Percentiles rank a stretch among this genome's conserved stretches.
Conservation (phyloP, 345 rosid species). For the Brassica napus region DNA sequence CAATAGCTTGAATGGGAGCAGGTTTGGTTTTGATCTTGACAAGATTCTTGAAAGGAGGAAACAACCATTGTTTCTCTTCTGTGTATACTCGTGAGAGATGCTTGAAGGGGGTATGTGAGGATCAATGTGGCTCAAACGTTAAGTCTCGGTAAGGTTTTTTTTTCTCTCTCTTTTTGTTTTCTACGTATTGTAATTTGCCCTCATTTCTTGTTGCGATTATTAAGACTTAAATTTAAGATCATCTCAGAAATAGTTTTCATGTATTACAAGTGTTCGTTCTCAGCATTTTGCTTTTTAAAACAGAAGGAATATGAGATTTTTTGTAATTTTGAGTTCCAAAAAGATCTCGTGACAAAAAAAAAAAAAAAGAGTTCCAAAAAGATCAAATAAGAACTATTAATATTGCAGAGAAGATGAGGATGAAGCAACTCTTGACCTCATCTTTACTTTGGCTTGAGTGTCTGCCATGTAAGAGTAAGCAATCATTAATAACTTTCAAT, state of each 20-base stretch:
- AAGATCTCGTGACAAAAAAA: not conserved
- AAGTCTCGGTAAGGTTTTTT: not conserved
- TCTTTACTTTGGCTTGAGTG: no score
- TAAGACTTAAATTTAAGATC: constrained; percentile 2
- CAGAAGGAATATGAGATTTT: not conserved
- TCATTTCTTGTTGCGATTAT: constrained; percentile 28
- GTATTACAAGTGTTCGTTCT: not conserved
- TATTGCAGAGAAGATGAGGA: no score
- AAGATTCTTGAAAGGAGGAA: constrained; percentile 24
- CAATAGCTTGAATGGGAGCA: constrained; percentile 30
- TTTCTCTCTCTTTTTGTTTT: not conserved
- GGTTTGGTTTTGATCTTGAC: constrained; percentile 20
- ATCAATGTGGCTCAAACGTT: constrained; percentile 17
- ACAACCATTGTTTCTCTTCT: constrained; percentile 31
- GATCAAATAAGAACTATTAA: no score
- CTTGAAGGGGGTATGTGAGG: constrained; percentile 8
- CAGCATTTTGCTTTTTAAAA: not conserved
- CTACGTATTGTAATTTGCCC: constrained; percentile 25
- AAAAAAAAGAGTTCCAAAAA: not conserved
- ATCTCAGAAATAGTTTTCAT: constrained; percentile 26
- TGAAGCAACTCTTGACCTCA: no score
- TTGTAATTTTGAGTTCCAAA: not conserved
- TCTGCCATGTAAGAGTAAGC: no score
- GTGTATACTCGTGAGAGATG: constrained; percentile 41
- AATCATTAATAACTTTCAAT: no score